A percentile compares a stretch with the other conserved stretches of the same genome.
phyloP scores from a whole-genome alignment of 2,329 filamentous ascomycete genomes.

The Phoma herbarum region DNA sequence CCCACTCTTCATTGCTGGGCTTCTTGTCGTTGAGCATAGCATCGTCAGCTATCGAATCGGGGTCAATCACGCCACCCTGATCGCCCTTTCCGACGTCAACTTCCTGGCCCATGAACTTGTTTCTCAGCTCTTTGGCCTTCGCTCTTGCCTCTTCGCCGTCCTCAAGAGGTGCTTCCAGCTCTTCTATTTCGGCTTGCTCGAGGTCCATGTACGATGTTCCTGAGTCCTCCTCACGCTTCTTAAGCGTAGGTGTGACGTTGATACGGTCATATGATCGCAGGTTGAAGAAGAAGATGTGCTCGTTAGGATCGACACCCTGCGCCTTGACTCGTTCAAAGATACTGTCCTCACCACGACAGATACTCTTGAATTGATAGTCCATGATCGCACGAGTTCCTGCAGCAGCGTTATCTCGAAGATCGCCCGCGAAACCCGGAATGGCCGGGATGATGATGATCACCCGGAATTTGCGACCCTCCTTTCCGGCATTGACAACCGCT shows the following conservation, averaged over 20 bases:
- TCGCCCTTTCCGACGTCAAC: conserved; percentile 52
- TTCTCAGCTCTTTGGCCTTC: conserved; percentile 56
- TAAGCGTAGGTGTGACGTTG: conserved; percentile 78
- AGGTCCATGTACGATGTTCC: conserved; percentile 87
- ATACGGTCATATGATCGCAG: conserved; percentile 91
- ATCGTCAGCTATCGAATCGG: conserved; percentile 76
- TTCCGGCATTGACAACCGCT: conserved; percentile 80
- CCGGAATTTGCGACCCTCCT: conserved; percentile 86
- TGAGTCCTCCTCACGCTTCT: conserved; percentile 79
- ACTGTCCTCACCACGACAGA: conserved; percentile 88
- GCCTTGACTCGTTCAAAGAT: conserved; percentile 82
- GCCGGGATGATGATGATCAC: conserved; percentile 91
- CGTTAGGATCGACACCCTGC: conserved; percentile 75
- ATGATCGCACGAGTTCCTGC: conserved; percentile 89
- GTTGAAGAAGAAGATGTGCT: conserved; percentile 95
- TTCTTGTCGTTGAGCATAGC: conserved; percentile 77
- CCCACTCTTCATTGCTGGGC: conserved; percentile 77
- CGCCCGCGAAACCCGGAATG: conserved; percentile 92
- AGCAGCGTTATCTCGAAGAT: conserved; percentile 83
- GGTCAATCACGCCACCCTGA: conserved; percentile 57
- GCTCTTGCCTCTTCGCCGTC: conserved; percentile 53
- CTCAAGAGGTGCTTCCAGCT: conserved; percentile 71
- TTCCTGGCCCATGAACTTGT: conserved; percentile 56
- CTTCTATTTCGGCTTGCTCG: conserved; percentile 86
- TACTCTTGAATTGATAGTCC: conserved; percentile 98